Evolutionary conservation across 495 filamentous ascomycete genomes (phyloP).

Genomic region (Penicillium steckii): DNA sequence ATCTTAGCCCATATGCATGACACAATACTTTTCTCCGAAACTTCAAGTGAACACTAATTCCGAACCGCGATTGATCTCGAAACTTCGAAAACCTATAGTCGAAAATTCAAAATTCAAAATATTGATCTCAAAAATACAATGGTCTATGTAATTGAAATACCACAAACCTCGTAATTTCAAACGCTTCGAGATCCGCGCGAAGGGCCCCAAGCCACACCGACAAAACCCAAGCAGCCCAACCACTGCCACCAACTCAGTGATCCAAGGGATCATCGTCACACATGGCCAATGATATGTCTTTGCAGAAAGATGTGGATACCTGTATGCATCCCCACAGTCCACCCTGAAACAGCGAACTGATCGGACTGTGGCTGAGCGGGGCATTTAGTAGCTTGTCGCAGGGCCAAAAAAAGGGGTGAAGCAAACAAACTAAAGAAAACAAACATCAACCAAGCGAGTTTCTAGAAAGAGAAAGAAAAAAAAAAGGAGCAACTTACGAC

Average conservation of each 20-base stretch:
- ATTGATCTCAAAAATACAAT: not conserved
- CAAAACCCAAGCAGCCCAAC: constrained; percentile 4
- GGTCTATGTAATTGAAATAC: not conserved
- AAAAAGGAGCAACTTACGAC: not conserved
- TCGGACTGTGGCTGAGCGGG: constrained; percentile 24
- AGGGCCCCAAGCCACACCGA: constrained; percentile 12
- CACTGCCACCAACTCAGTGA: not conserved
- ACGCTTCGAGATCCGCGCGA: not conserved
- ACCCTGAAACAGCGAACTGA: constrained; percentile 30
- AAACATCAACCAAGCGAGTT: no score
- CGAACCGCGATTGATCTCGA: not conserved
- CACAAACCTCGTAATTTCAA: not conserved
- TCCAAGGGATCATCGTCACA: constrained; percentile 5
- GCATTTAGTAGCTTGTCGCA: not conserved
- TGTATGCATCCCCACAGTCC: constrained; percentile 21
- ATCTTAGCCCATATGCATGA: not conserved
- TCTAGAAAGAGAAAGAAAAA: constrained; percentile 3
- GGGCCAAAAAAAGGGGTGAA: constrained; percentile 14
- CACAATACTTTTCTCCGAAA: no score
- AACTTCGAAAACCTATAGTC: not conserved
- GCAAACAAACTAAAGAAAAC: constrained; percentile 1
- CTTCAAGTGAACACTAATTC: no score
- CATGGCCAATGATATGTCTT: constrained; percentile 9
- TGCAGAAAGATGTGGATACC: constrained; percentile 15
- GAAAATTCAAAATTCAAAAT: not conserved